Base-by-base conservation (phyloP, 2,329 filamentous ascomycete genomes). In the Myriosclerotinia curreyana region DNA sequence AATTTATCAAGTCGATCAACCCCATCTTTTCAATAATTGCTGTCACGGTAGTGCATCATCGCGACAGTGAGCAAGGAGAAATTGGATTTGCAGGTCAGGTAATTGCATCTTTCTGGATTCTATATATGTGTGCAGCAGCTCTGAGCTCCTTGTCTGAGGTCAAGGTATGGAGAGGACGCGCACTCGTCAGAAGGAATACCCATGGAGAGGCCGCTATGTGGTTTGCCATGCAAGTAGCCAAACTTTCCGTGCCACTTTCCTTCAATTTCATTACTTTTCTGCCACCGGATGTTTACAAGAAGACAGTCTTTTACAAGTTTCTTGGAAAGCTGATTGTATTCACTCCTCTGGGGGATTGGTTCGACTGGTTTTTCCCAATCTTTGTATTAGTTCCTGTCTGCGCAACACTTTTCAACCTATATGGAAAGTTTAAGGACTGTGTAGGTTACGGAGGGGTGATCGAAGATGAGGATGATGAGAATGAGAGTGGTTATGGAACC, bases 181-280 rank as follows among this genome's bases (percentile, higher is more conserved):
- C 95, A 0, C 81, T 99, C 7, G 94, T 98, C 54, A 86, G 86
- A 65, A 87, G 95, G 64, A 95, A 96, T 74, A 99, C 95, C 0
- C 94, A 96, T 65, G 87, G 91, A 66, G 95, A 98, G 75, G 92
- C 89, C 58, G 95, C 95, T 0, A 96, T 94, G 70, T 99, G 96
- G 92, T 99, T 98, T 74, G 89, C 92, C 1, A 87, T 92, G 65
- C 92, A 97, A 75, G 90, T 97, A 14, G 94, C 95, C 60, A 91
- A 93, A 72, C 85, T 99, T 51, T 96, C 91, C 1, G 91, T 99
- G 0, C 95, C 95, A 0, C 82, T 99, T 11, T 88, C 91, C 5
- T 99, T 96, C 83, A 99, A 99, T 77, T 99, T 98, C 74, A 83
- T 96, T 75, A 97, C 94, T 0, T 94, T 98, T 74, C 78, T 97